These are phyloP conservation scores for Penicillium cinerascens DNA, from an alignment of 495 filamentous ascomycete genomes.

Conservation along the genomic window DNA sequence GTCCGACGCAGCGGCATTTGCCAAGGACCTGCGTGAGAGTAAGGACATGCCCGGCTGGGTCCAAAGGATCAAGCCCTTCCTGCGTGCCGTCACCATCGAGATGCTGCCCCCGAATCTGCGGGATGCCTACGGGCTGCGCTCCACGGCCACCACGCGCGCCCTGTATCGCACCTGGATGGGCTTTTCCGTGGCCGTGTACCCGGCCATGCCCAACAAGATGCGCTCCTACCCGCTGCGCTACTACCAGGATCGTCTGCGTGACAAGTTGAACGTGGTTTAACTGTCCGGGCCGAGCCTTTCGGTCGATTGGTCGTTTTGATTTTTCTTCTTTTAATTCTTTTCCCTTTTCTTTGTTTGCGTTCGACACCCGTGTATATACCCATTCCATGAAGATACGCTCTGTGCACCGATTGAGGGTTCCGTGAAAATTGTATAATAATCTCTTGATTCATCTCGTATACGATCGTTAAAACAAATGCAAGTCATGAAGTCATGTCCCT, in stretches of 20 bases:
- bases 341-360: conserved; percentile 7
- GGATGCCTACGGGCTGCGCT: conserved; percentile 39
- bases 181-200: conserved; percentile 37
- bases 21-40: conserved; percentile 25
- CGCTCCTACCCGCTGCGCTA: conserved; percentile 30
- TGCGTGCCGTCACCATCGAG: conserved; percentile 35
- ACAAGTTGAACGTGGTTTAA: conserved; percentile 29
- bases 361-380: conserved; percentile 13
- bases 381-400: conserved; percentile 19
- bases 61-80: conserved; percentile 31
- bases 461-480: conserved; percentile 2
- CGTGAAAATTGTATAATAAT: neutral
- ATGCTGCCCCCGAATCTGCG: conserved; percentile 39
- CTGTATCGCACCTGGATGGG: conserved; percentile 39
- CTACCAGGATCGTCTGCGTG: conserved; percentile 30
- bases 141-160: conserved; percentile 27
- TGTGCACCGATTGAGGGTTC: conserved; percentile 6
- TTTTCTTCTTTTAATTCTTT: neutral
- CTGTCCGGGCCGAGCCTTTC: neutral
- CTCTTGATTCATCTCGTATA: conserved; percentile 5
- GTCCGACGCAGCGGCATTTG: conserved; percentile 32
- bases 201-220: conserved; percentile 32
- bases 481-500: neutral
- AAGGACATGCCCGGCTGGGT: conserved; percentile 35
- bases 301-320: neutral